Evolutionary conservation across 2,329 filamentous ascomycete species (phyloP).

Genomic region (Pyricularia pennisetigena): DNA sequence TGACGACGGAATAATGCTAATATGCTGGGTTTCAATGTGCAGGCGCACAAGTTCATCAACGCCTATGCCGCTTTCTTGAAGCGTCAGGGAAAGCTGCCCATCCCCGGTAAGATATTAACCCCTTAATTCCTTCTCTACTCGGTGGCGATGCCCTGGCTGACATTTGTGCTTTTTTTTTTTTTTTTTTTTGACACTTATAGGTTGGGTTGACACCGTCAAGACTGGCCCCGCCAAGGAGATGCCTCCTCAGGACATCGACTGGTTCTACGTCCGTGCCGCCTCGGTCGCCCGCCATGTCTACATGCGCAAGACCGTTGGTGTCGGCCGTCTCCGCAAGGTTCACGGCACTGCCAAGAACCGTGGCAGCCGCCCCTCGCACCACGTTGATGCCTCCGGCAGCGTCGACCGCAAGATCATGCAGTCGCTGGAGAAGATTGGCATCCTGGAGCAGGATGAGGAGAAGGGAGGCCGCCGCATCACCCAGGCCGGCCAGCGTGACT

Average conservation of each 20-base stretch:
- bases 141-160: not conserved
- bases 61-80: conserved; percentile 85
- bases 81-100: conserved; percentile 86
- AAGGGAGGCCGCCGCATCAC: conserved; percentile 98
- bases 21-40: conserved; percentile 32
- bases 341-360: conserved; percentile 98
- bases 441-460: conserved; percentile 94
- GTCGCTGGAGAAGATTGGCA: conserved; percentile 97
- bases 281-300: conserved; percentile 97
- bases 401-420: conserved; percentile 98
- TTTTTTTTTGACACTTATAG: too few species aligned
- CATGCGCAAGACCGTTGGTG: conserved; percentile 96
- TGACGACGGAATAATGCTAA: conserved; percentile 67
- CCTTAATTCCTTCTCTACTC: conserved; percentile 7
- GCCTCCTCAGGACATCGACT: conserved; percentile 95
- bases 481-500: conserved; percentile 95
- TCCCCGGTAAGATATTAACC: conserved; percentile 59
- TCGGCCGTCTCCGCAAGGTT: conserved; percentile 85
- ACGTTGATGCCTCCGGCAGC: conserved; percentile 89
- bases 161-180: not conserved
- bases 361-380: conserved; percentile 80
- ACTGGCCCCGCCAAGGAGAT: conserved; percentile 94
- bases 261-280: conserved; percentile 87
- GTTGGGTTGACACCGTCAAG: conserved; percentile 99
- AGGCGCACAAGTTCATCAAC: conserved; percentile 84